Percentiles rank a stretch among this genome's conserved stretches.
Evolutionary conservation across 2,329 filamentous ascomycete genomes (phyloP).

Genomic region (Neopestalotiopsis sp.): DNA sequence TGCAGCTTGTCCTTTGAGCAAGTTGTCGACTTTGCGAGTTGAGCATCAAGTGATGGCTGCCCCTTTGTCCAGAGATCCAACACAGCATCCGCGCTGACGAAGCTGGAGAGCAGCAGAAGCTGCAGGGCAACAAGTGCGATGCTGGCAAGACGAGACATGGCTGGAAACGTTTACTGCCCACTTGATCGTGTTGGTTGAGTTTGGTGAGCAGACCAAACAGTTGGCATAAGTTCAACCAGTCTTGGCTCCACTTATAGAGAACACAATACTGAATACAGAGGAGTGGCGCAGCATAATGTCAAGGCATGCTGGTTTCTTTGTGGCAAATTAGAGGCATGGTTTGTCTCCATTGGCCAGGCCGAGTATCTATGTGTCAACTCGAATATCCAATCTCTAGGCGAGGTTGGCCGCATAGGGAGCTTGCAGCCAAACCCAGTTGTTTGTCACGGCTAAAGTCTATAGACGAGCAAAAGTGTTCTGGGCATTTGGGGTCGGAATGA

Average conservation of each 20-base stretch:
- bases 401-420: neutral
- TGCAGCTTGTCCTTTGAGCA: conserved; percentile 31
- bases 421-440: neutral
- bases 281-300: too few relatives aligned
- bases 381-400: neutral
- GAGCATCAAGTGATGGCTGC: conserved; percentile 27
- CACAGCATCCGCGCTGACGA: conserved; percentile 29
- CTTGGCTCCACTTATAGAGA: conserved; percentile 16
- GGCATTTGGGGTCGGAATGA: neutral
- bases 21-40: conserved; percentile 29
- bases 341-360: neutral
- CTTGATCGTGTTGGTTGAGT: neutral
- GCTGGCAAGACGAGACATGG: conserved; percentile 20
- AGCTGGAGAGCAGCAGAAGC: conserved; percentile 18
- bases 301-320: neutral
- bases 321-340: neutral
- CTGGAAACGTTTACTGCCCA: neutral
- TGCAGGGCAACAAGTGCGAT: conserved; percentile 19
- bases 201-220: neutral
- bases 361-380: neutral
- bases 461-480: neutral
- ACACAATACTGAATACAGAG: neutral
- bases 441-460: conserved; percentile 6
- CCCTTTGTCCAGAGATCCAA: conserved; percentile 31
- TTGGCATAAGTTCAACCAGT: neutral